Base-by-base conservation (phyloP, 306 rosid genomes). In the Pterocarpus macrocarpus region DNA sequence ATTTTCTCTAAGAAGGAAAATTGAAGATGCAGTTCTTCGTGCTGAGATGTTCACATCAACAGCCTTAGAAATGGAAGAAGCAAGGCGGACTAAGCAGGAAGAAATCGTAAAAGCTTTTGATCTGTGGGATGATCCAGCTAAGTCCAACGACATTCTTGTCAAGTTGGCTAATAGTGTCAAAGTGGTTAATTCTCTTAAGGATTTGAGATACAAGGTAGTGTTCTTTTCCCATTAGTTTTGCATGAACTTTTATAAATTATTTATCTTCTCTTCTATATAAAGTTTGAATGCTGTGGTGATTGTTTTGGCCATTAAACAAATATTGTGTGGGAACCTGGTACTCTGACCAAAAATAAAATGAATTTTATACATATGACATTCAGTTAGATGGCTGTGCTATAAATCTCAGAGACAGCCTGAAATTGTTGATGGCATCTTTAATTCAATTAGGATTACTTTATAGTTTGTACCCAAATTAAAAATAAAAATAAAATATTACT, bases 11-110 rank as follows among this genome's bases (percentile, higher is more conserved):
- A 90, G 85, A 80, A 91, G 87, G 92, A 91, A 91, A 85, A 89
- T 91, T 62, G 97, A 90, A 75, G 97, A 91, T 76, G 83, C 94
- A 4, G 94, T 91, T 71, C 87, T 78, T 56, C 94, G 98, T 13
- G 98, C 97, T 55, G 97, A 94, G 80, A 81, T 77, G 88, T 75
- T 84, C 43, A 87, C 94, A 36, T 92, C 91, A 22, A 28, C 83
- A 53, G 97, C 95, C 39, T 90, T 94, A 75, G 91, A 89, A 89
- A 85, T 82, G 71, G 98, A 94, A 87, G 94, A 94, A 83, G 94
- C 88, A 34, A 89, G 68, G 35, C 50, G 89, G 87, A 90, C 80
- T 64, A 80, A 91, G 71, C 97, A 87, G 82, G 98, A 94, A 85
- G 92, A 89, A 83, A 71, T 86, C 53, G 81, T 90, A 32, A 90